phyloP scores from a whole-genome alignment of 2,329 filamentous ascomycete genomes.

The Byssothecium circinans region DNA sequence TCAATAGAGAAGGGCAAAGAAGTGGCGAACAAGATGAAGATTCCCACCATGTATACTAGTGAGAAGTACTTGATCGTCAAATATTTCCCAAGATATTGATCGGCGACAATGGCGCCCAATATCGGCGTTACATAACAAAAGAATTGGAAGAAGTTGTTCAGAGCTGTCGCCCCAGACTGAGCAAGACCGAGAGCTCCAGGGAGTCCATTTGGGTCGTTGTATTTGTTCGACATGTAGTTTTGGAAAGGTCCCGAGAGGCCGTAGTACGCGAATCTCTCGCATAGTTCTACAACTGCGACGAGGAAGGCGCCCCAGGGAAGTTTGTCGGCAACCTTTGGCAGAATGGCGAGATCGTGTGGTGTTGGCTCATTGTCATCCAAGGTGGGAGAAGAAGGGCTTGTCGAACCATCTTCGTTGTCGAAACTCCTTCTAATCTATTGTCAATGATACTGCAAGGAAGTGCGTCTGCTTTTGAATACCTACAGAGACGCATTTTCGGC shows the following conservation, averaged over 20 bases:
- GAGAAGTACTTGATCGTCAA: constrained; percentile 69
- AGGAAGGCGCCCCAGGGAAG: constrained; percentile 51
- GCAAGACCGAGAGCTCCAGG: constrained; percentile 46
- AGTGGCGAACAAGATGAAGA: constrained; percentile 66
- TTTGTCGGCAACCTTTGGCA: constrained; percentile 46
- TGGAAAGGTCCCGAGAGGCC: constrained; percentile 52
- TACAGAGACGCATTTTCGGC: constrained; percentile 11
- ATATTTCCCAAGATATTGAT: constrained; percentile 70
- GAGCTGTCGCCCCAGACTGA: constrained; percentile 48
- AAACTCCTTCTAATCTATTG: neutral
- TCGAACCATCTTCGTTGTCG: neutral
- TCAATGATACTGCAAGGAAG: neutral
- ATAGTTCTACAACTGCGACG: constrained; percentile 53
- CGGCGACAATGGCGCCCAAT: constrained; percentile 58
- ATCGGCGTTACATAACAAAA: constrained; percentile 54
- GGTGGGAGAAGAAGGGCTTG: neutral
- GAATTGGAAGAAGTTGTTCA: constrained; percentile 53
- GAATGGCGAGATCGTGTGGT: constrained; percentile 25
- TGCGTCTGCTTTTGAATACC: neutral
- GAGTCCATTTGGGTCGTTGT: constrained; percentile 44
- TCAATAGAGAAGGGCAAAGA: constrained; percentile 66
- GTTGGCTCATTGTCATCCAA: constrained; percentile 29
- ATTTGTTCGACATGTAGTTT: constrained; percentile 52
- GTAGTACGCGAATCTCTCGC: constrained; percentile 53
- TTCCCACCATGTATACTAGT: constrained; percentile 65